Percentiles rank a stretch among this genome's conserved stretches.
These are phyloP conservation scores for Phytophthora podocarpi DNA, from an alignment of 352 stramenopile genomes.

Conservation along the genomic window DNA sequence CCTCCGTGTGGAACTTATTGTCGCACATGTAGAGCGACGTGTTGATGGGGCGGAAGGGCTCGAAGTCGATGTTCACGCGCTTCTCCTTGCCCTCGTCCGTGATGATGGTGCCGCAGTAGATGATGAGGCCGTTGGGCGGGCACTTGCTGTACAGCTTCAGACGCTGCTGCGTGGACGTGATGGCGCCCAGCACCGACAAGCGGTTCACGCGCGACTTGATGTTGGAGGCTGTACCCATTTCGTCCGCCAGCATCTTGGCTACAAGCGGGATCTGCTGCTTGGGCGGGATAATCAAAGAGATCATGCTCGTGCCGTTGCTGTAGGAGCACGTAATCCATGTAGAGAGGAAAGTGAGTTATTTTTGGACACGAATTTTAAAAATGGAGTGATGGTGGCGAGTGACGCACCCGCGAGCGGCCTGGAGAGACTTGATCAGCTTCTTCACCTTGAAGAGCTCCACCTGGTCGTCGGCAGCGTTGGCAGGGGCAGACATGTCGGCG, in stretches of 20 bases:
- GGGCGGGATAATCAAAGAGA: conserved; percentile 99
- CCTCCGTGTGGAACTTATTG: conserved; percentile 99
- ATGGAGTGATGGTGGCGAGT: not conserved
- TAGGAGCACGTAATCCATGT: not conserved
- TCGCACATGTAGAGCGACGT: conserved; percentile 99
- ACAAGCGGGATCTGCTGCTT: conserved; percentile 98
- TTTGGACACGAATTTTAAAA: conserved; percentile 12
- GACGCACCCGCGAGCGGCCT: conserved; percentile 80
- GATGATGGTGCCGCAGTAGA: conserved; percentile 99
- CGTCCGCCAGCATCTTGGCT: conserved; percentile 98
- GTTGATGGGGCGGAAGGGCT: conserved; percentile 99
- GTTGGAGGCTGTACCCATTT: conserved; percentile 99
- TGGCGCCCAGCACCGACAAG: conserved; percentile 97
- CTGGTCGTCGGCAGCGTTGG: conserved; percentile 86
- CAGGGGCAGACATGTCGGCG: conserved; percentile 31
- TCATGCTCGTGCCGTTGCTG: conserved; percentile 99
- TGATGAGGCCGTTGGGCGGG: conserved; percentile 97
- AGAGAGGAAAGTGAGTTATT: not conserved
- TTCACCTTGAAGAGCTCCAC: conserved; percentile 99
- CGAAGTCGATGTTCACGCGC: conserved; percentile 99
- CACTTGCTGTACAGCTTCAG: conserved; percentile 99
- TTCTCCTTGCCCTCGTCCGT: conserved; percentile 99
- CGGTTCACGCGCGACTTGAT: conserved; percentile 99
- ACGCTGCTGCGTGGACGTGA: conserved; percentile 99
- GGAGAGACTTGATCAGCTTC: conserved; percentile 99